Base-by-base conservation (phyloP, 371 early-diverging fungal genomes). In the Sporodiniella umbellata region DNA sequence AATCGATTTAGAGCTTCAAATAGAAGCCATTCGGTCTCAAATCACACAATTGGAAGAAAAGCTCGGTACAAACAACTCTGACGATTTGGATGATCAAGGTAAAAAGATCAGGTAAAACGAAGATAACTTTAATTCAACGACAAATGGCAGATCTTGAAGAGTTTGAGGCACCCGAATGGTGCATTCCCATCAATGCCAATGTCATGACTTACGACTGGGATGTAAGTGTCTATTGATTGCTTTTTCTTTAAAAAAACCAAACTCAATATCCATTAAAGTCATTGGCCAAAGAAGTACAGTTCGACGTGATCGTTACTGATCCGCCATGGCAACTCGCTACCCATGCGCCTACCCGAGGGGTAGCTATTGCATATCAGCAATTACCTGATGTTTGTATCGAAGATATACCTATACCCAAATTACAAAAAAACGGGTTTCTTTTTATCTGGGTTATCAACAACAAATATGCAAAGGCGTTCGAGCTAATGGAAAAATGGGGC, bases 291-390 rank as follows among this genome's bases (percentile, higher is more conserved):
- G 86, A 83, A 45, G 83, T 85, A 51, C 94, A 94, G 58, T 95
- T 95, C 53, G 95, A 94, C 64, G 93, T 90, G 22, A 91, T 95
- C 47, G 65, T 90, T 22, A 91, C 94, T 79, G 96, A 94, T 76
- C 96, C 96, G 47, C 95, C 96, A 64, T 95, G 96, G 95, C 96
- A 94, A 76, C 80, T 95, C 19, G 94, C 96, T n/a, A 90, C 93
- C 14, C 87, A 93, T 60, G 90, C 92, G 1, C 96, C 96, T 8
- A 93, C 95, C 0, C 87, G 96, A 44, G 96, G 93, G 62, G 94
- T 93, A 21, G 94, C 95, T 28, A 93, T 95, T 55, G 92, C 88
- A 1, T 95, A 95, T 72, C 93, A 93, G 67, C 94, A 94, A 72
- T 80, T 95, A 7, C 94, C 94, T 4, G 96, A 95, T 74, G 72